Base-by-base conservation (phyloP, 257 asterid species). In the Cinchona pubescens region DNA sequence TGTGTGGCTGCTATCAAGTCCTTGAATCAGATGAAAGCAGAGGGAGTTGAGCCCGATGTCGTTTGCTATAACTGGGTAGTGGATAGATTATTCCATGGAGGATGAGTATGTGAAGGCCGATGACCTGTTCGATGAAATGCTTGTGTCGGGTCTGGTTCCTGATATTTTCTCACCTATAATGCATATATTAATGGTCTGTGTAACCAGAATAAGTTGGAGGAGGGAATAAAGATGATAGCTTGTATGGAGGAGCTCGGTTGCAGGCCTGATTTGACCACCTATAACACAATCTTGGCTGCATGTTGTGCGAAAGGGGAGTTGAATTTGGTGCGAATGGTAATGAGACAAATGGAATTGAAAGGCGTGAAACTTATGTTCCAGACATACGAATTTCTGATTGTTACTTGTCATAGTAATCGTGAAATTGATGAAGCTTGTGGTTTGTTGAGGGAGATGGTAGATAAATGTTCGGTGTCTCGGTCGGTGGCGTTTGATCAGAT, bases 101-200 rank as follows among this genome's bases (percentile, higher is more conserved):
- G n/a, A n/a, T n/a, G n/a, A 71, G 38, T 91, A 76, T 42, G 45
- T 1, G 59, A 74, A 46, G 37, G 96, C 89, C 6, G 95, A 90
- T 58, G 78, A 89, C 48, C 73, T 91, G 96, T 91, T 93, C 29
- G 98, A 93, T 80, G 91, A 93, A 85, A 74, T 93, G 92, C 91
- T 93, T 77, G 91, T 90, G 42, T 68, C 74, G 53, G 96, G 96
- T 10, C 81, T 88, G 78, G 83, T 75, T 71, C 97, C 97, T n/a
- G 85, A 90, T 79, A 72, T 86, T 55, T 56, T n/a, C n/a, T 49
- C 67, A 93, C 95, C 13, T 93, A 85, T 84, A 93, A 85, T 79
- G 81, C 80, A 74, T 86, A 84, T 76, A 86, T 91, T 18, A 75
- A 59, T 62, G 88, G 95, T 32, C 77, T 90, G 77, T 88, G 96